These are phyloP conservation scores for Rauvolfia tetraphylla DNA, from an alignment of 257 asterid genomes.

Conservation along the genomic window DNA sequence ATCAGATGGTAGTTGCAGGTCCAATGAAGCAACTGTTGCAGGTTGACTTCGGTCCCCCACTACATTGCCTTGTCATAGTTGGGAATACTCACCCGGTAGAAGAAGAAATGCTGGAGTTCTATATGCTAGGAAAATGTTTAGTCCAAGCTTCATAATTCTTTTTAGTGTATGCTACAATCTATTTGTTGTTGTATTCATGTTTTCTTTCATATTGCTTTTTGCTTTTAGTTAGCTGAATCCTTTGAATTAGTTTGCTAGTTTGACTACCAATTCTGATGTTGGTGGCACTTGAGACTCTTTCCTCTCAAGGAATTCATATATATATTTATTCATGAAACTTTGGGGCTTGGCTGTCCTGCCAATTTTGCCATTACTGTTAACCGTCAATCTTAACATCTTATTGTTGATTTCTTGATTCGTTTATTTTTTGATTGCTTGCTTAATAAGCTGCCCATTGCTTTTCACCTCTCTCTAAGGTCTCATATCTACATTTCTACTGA, in stretches of 20 bases:
- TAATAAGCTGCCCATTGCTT: too few species aligned
- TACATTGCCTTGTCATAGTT: slow-evolving; percentile 83
- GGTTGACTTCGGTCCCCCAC: slow-evolving; percentile 68
- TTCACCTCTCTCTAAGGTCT: too few species aligned
- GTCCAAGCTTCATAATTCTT: slow-evolving; percentile 9
- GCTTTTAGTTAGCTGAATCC: neutral
- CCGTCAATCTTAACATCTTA: neutral
- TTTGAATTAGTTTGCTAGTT: neutral
- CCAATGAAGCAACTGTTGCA: slow-evolving; percentile 66
- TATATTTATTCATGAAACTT: neutral
- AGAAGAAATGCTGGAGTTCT: slow-evolving; percentile 82
- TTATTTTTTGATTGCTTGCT: neutral
- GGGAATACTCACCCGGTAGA: slow-evolving; percentile 87
- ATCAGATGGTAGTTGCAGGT: slow-evolving; percentile 69
- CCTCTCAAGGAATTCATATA: neutral
- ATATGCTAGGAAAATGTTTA: slow-evolving; percentile 25
- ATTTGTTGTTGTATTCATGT: neutral
- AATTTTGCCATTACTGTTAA: neutral
- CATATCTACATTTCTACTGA: neutral
- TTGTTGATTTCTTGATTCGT: neutral
- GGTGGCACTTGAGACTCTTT: neutral
- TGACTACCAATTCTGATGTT: neutral
- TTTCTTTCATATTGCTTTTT: neutral
- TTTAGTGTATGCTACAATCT: neutral
- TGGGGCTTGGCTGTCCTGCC: too few species aligned